Conservation (phyloP, 2,329 filamentous ascomycete genomes). For the Arachnopeziza araneosa region DNA sequence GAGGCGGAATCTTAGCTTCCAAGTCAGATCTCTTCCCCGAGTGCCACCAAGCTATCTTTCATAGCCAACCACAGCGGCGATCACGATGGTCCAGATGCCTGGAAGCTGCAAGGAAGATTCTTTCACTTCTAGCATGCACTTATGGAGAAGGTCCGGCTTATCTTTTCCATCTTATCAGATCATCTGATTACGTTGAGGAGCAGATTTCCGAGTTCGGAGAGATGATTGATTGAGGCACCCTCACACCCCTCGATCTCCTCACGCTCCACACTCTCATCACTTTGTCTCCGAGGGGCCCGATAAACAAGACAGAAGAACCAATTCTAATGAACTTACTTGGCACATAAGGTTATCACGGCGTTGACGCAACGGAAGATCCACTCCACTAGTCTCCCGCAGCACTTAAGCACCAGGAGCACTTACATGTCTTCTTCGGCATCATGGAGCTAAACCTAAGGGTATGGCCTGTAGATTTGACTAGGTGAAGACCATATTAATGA, state of each 20-base stretch:
- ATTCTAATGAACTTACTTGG: not conserved
- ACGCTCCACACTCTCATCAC: not conserved
- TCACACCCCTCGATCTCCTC: too few relatives aligned
- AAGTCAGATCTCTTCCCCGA: not conserved
- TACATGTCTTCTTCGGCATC: not conserved
- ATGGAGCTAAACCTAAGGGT: not conserved
- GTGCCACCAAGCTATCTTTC: not conserved
- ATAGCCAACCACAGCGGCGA: not conserved
- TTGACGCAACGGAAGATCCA: not conserved
- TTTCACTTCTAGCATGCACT: not conserved
- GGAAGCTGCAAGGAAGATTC: conserved; percentile 20
- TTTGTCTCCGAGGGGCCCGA: not conserved
- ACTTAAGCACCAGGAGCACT: not conserved
- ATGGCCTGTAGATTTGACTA: not conserved
- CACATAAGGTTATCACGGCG: not conserved
- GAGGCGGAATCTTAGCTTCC: not conserved
- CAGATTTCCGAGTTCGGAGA: not conserved
- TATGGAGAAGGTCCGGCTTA: not conserved
- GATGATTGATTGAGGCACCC: not conserved
- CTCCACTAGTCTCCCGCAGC: not conserved
- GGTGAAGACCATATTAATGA: not conserved
- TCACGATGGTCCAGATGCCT: conserved; percentile 1
- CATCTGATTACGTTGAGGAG: conserved; percentile 40
- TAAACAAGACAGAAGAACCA: not conserved
- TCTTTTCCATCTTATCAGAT: conserved; percentile 46